Conservation (phyloP, 2,329 filamentous ascomycete genomes). For the Decorospora gaudefroyi region DNA sequence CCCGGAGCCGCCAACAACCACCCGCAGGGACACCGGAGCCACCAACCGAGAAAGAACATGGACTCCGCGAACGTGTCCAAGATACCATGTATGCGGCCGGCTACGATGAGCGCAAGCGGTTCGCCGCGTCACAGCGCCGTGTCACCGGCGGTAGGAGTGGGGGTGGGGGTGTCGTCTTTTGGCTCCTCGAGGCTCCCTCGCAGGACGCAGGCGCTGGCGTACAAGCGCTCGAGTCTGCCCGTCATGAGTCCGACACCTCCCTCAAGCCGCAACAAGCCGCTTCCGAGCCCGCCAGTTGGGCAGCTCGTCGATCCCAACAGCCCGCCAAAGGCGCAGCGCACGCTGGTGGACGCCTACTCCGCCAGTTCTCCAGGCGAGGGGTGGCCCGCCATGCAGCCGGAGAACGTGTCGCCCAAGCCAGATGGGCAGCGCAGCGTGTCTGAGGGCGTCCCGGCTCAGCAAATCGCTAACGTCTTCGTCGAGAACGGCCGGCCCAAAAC, state of each 20-base stretch:
- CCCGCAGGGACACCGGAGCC: slow-evolving; percentile 10
- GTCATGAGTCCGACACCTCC: slow-evolving; percentile 7
- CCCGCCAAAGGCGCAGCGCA: slow-evolving; percentile 45
- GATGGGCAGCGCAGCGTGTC: slow-evolving; percentile 11
- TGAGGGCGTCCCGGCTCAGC: slow-evolving; percentile 1
- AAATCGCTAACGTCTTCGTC: slow-evolving; percentile 3
- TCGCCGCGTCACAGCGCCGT: slow-evolving; percentile 13
- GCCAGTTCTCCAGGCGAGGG: slow-evolving; percentile 32
- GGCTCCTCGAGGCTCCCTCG: slow-evolving; percentile 39
- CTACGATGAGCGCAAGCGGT: slow-evolving; percentile 14
- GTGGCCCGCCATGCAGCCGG: slow-evolving; percentile 39
- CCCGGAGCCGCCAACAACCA: background rate
- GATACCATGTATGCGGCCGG: slow-evolving; percentile 10
- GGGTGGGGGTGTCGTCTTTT: slow-evolving; percentile 8
- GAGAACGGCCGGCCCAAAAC: background rate
- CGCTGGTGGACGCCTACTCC: slow-evolving; percentile 49
- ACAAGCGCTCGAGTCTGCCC: slow-evolving; percentile 7
- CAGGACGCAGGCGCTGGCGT: slow-evolving; percentile 19
- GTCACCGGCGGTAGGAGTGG: slow-evolving; percentile 2
- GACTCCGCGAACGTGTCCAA: slow-evolving; percentile 12
- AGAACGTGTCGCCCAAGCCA: slow-evolving; percentile 14
- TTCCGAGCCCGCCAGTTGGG: slow-evolving; percentile 47
- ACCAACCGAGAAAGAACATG: slow-evolving; percentile 9
- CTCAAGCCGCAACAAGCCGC: slow-evolving; percentile 40
- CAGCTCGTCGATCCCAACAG: slow-evolving; percentile 38